Evolutionary conservation across 352 stramenopile species (phyloP), one percentile per base, ranked within the genome.

Genomic region (Phytophthora macrochlamydospora): DNA sequence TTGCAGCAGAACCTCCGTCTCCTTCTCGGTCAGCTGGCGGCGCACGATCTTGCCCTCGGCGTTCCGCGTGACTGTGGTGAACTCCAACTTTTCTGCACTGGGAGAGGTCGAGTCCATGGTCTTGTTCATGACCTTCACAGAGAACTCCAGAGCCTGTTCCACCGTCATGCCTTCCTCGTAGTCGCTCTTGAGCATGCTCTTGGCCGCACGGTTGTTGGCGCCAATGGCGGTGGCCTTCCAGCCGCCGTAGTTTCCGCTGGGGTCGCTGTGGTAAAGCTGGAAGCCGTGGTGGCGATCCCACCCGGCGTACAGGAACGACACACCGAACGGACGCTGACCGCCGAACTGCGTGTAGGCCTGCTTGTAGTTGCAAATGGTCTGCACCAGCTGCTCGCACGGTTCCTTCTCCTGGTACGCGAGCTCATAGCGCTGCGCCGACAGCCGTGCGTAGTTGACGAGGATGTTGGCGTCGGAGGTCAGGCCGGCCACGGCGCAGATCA

Each of bases 271-370:
- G 83, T 99, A 99, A 37, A 99, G 80, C 87, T 99, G 98, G 83
- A 99, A 99, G 29, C 98, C 98, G 78, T 98, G 83, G 72, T 98
- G 87, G 56, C 83, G 87, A 71, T 99, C 97, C 87, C 98, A 99
- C 13, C 98, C 98, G n/a, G 97, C 98, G 78, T 99, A 99, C 45
- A 99, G 79, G 83, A 99, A 99, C 13, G 98, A 98, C 40, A 99
- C 97, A 52, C 98, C 98, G 73, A 99, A 99, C 1, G 98, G 98
- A 68, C 98, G 92, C 71, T 99, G 88, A n/a, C 98, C 98, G 58
- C 98, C 98, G 69, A 99, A 99, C 83, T 99, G 98, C 60, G 98
- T 99, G 86, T 99, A 99, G 50, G 92, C 95, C 75, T 99, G 98
- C 85, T 99, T 99, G 88, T 99, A 98, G 83, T 99, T 99, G 81